Percentiles rank a stretch among this genome's conserved stretches.
Conservation (phyloP, 2,329 filamentous ascomycete species). For the Colletotrichum gloeosporioides region DNA sequence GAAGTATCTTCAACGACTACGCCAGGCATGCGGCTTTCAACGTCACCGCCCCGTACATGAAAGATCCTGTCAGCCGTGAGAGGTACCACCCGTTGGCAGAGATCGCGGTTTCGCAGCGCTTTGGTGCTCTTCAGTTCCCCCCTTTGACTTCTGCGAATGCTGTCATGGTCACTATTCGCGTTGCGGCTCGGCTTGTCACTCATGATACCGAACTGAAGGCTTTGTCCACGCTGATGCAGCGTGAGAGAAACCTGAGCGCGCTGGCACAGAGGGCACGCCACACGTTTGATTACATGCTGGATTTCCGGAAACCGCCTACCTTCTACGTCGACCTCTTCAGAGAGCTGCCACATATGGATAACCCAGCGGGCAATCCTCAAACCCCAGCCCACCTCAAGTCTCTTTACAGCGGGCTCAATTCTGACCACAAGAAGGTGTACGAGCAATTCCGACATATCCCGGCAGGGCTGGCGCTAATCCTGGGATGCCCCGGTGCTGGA, state of each 20-base stretch:
- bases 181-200: background rate
- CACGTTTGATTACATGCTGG: conserved; percentile 8
- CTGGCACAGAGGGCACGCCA: background rate
- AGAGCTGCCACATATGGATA: conserved; percentile 14
- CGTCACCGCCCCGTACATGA: conserved; percentile 5
- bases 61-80: background rate
- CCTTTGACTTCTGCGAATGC: background rate
- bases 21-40: background rate
- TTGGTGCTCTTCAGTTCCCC: background rate
- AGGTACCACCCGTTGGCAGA: background rate
- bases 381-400: background rate
- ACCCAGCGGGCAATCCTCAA: background rate
- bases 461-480: conserved; percentile 48
- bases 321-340: conserved; percentile 5
- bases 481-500: conserved; percentile 52
- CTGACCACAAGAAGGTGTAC: conserved; percentile 43
- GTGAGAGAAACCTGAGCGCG: background rate
- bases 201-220: conserved; percentile 14
- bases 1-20: background rate
- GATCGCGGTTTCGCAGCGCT: background rate
- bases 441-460: conserved; percentile 39
- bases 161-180: background rate
- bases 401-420: conserved; percentile 32
- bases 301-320: conserved; percentile 1
- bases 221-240: background rate